Evolutionary conservation across 2,329 filamentous ascomycete genomes (phyloP), one percentile per base, ranked within the genome.

Genomic region (Aspergillus proliferans): DNA sequence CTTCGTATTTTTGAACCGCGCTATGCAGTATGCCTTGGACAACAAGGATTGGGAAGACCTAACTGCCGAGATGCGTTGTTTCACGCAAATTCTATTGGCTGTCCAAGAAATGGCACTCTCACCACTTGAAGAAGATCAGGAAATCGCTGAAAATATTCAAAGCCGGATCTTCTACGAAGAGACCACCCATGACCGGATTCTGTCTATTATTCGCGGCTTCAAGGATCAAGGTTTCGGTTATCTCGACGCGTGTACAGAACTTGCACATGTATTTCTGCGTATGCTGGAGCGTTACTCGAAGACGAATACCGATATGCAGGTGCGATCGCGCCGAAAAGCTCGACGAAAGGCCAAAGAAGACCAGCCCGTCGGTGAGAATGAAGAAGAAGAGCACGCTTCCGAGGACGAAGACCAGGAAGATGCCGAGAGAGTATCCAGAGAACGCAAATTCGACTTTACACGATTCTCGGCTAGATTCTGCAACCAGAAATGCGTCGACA

Each of bases 81-180:
- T 96, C 64, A 97, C 91, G 0, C 91, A 97, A 64, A 93, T 97
- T 56, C 76, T 95, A 18, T 78, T 95, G 22, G 95, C 91, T 0
- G 86, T 97, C 2, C 90, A 95, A 61, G 88, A 94, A 52, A 97
- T 98, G 91, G 77, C 84, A 1, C 83, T 87, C 43, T 93, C 88
- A 1, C 79, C 81, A 1, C 80, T 88, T 26, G 91, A 96, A 54
- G 91, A 96, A n/a, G 88, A 98, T 57, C 87, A 95, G 63, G 93
- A 97, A 59, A 97, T 98, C 65, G 92, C 93, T 0, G 92, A 98
- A 65, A 98, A 98, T 59, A 96, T 95, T 10, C 82, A 95, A 46
- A 94, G 87, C 60, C 88, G 92, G 52, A 88, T 98, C n/a, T 98
- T 98, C 67, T 98, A 98, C 71, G 93, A 98, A 69, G 90, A 97